Evolutionary conservation across 352 stramenopile genomes (phyloP).

Genomic region (Globisporangium cederbergense): DNA sequence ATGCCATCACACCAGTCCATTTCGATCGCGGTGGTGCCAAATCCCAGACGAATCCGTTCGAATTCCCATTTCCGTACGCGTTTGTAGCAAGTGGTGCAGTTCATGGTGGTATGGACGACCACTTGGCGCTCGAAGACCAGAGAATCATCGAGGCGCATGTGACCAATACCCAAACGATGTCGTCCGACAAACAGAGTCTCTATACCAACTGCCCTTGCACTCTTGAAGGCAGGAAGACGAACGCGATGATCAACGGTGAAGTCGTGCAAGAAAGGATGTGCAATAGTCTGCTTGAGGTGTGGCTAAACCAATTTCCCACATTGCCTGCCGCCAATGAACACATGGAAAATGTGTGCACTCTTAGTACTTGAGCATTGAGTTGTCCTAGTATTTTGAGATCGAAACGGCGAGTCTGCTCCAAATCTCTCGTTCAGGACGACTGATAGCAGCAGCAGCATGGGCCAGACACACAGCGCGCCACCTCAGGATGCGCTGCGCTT

Average conservation of each 20-base stretch:
- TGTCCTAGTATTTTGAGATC: neutral
- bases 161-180: slow-evolving; percentile 14
- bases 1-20: slow-evolving; percentile 8
- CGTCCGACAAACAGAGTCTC: neutral
- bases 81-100: slow-evolving; percentile 4
- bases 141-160: slow-evolving; percentile 11
- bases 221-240: slow-evolving; percentile 10
- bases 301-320: too few species aligned
- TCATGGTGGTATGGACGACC: neutral
- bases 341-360: too few species aligned
- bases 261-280: neutral
- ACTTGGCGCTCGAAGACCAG: slow-evolving; percentile 6
- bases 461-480: slow-evolving; percentile 57
- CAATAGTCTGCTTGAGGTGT: slow-evolving; percentile 7
- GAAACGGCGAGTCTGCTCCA: neutral
- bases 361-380: too few species aligned
- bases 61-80: slow-evolving; percentile 9
- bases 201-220: slow-evolving; percentile 14
- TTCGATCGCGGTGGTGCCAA: slow-evolving; percentile 4
- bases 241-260: slow-evolving; percentile 15
- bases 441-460: slow-evolving; percentile 24
- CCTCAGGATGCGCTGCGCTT: slow-evolving; percentile 51
- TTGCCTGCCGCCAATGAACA: too few species aligned
- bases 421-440: neutral
- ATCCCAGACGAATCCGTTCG: neutral